Evolutionary conservation across 768 basidiomycete species (phyloP).

Genomic region (Gymnopilus dilepis): DNA sequence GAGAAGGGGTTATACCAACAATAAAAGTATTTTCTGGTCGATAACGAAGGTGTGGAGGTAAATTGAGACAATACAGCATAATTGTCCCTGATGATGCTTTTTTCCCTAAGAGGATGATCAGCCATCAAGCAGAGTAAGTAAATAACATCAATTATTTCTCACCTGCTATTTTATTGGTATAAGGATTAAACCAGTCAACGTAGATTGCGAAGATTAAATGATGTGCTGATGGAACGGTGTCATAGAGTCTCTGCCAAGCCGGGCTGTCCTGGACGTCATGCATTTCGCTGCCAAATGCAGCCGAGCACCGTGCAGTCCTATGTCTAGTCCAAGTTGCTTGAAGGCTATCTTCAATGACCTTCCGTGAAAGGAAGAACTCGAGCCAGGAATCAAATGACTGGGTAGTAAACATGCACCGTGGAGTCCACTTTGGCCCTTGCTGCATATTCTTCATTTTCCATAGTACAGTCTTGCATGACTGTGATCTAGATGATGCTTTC

Average conservation of each 20-base stretch:
- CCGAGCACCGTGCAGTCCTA: conserved; percentile 7
- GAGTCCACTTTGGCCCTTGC: conserved; percentile 14
- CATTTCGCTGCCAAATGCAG: conserved; percentile 21
- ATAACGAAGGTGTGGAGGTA: conserved; percentile 15
- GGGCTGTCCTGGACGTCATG: conserved; percentile 28
- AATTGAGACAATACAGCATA: conserved; percentile 22
- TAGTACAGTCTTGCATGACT: conserved; percentile 18
- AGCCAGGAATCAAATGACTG: conserved; percentile 29
- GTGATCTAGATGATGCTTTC: conserved; percentile 15
- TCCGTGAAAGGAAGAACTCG: conserved; percentile 23
- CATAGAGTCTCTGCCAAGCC: conserved; percentile 28
- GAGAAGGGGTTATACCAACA: conserved; percentile 30
- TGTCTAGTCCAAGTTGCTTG: conserved; percentile 25
- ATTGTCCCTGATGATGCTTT: conserved; percentile 18
- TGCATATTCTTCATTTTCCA: conserved; percentile 10
- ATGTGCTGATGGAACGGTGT: conserved; percentile 18
- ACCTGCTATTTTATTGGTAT: conserved; percentile 31
- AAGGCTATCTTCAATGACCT: conserved; percentile 29
- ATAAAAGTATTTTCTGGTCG: conserved; percentile 20
- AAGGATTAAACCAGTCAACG: conserved; percentile 36
- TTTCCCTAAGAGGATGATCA: too few species aligned
- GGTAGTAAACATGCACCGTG: conserved; percentile 18
- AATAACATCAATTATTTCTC: too few species aligned
- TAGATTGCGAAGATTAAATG: conserved; percentile 28
- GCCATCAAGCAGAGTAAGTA: too few species aligned